Conservation (phyloP, 2,329 filamentous ascomycete genomes). For the Alternaria burnsii region DNA sequence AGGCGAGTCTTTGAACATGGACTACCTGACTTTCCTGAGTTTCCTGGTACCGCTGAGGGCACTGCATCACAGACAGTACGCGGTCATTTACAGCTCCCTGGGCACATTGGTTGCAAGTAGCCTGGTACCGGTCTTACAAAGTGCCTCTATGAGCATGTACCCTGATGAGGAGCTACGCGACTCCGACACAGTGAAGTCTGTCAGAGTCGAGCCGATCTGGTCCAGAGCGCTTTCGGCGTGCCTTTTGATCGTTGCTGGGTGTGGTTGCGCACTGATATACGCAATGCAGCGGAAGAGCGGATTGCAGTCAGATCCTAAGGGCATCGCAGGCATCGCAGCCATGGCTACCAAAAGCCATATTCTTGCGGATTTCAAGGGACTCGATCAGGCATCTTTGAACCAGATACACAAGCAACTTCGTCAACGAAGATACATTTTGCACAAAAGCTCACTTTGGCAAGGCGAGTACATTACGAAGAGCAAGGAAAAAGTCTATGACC, state of each 20-base stretch:
- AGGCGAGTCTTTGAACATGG: slow-evolving; percentile 71
- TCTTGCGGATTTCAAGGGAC: slow-evolving; percentile 75
- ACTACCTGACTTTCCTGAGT: slow-evolving; percentile 75
- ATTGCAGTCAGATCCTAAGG: slow-evolving; percentile 72
- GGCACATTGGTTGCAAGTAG: slow-evolving; percentile 72
- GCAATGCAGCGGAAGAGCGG: slow-evolving; percentile 72
- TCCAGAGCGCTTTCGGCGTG: slow-evolving; percentile 68
- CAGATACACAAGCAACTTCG: slow-evolving; percentile 75
- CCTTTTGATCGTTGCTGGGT: slow-evolving; percentile 65
- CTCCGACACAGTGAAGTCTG: slow-evolving; percentile 59
- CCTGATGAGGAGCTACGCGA: slow-evolving; percentile 61
- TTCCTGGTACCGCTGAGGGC: slow-evolving; percentile 72
- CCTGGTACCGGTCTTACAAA: slow-evolving; percentile 72
- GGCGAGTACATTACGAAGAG: slow-evolving; percentile 62
- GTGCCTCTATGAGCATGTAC: slow-evolving; percentile 67
- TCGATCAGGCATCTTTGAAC: slow-evolving; percentile 71
- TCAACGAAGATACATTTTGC: slow-evolving; percentile 71
- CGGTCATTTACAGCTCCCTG: slow-evolving; percentile 72
- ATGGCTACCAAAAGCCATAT: slow-evolving; percentile 80
- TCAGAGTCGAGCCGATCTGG: slow-evolving; percentile 66
- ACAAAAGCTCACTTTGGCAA: slow-evolving; percentile 75
- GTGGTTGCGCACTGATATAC: slow-evolving; percentile 67
- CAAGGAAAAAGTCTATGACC: slow-evolving; percentile 59
- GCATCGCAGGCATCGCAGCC: slow-evolving; percentile 76
- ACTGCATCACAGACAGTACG: slow-evolving; percentile 69